A percentile compares a stretch with the other conserved stretches of the same genome.
Conservation (phyloP, 208 protist genomes). For the Trypanosoma lewisi region DNA sequence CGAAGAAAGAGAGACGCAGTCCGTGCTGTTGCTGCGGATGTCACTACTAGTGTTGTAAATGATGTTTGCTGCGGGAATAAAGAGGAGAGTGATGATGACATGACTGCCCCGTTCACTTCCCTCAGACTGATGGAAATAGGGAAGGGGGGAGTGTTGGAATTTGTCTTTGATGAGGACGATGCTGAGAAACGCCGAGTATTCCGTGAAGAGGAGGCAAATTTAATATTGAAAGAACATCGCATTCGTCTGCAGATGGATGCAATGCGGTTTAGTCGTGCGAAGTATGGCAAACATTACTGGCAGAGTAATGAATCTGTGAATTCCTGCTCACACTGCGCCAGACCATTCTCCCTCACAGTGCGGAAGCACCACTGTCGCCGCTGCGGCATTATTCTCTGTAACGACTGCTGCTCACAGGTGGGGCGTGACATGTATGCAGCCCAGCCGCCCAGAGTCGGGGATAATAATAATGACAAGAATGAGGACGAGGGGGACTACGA, state of each 20-base stretch:
- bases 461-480: neutral
- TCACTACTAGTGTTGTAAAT: too few species aligned
- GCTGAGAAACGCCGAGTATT: conserved; percentile 2
- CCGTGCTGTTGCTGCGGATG: too few species aligned
- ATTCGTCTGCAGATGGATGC: conserved; percentile 3
- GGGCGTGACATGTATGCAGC: conserved; percentile 52
- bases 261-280: neutral
- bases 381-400: conserved; percentile 62
- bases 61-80: too few species aligned
- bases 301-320: conserved; percentile 46
- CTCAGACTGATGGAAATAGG: conserved; percentile 2
- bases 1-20: too few species aligned
- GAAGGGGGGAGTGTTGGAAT: conserved; percentile 11
- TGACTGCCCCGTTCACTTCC: neutral
- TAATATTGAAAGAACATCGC: neutral
- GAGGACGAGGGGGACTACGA: neutral
- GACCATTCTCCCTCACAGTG: conserved; percentile 42
- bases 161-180: conserved; percentile 22
- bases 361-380: conserved; percentile 71
- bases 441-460: too few species aligned
- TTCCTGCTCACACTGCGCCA: conserved; percentile 44
- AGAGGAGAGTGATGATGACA: neutral
- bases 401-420: conserved; percentile 46
- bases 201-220: conserved; percentile 11
- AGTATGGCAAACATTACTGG: conserved; percentile 28